Conservation (phyloP, 2,329 filamentous ascomycete species). For the Capronia epimyces region DNA sequence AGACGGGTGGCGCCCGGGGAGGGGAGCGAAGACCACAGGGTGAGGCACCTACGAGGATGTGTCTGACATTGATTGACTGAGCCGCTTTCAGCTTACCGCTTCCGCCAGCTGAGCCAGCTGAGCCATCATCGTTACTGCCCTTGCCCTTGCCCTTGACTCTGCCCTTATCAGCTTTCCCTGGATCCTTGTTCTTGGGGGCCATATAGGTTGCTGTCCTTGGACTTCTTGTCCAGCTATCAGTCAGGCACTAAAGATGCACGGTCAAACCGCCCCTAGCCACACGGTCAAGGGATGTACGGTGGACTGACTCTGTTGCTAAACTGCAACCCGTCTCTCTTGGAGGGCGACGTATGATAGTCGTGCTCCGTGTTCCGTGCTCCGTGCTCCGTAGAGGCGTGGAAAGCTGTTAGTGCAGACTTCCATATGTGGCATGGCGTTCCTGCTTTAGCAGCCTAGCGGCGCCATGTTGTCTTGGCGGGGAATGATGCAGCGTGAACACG, state of each 20-base stretch:
- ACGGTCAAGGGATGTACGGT: too few species aligned
- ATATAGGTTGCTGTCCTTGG: conserved; percentile 27
- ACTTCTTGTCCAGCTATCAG: not conserved
- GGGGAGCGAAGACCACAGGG: not conserved
- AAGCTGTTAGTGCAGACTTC: too few species aligned
- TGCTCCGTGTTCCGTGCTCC: too few species aligned
- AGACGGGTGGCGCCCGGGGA: not conserved
- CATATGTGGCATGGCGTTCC: not conserved
- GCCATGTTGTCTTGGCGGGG: not conserved
- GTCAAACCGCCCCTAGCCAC: too few species aligned
- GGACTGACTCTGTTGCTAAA: too few species aligned
- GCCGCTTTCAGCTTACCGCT: conserved; percentile 49
- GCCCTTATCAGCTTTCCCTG: conserved; percentile 30
- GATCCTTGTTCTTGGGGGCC: conserved; percentile 40
- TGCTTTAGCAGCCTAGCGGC: not conserved
- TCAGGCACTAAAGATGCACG: not conserved
- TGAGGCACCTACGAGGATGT: conserved; percentile 50
- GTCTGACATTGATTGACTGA: conserved; percentile 59
- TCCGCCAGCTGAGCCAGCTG: conserved; percentile 31
- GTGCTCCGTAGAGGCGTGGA: too few species aligned
- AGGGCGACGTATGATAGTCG: too few species aligned
- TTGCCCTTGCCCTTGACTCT: conserved; percentile 38
- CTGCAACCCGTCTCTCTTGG: too few species aligned
- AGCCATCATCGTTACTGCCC: conserved; percentile 35
- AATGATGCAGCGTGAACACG: not conserved